Evolutionary conservation across 768 basidiomycete genomes (phyloP), one percentile per base, ranked within the genome.

Genomic region (Termitomyces sp.): DNA sequence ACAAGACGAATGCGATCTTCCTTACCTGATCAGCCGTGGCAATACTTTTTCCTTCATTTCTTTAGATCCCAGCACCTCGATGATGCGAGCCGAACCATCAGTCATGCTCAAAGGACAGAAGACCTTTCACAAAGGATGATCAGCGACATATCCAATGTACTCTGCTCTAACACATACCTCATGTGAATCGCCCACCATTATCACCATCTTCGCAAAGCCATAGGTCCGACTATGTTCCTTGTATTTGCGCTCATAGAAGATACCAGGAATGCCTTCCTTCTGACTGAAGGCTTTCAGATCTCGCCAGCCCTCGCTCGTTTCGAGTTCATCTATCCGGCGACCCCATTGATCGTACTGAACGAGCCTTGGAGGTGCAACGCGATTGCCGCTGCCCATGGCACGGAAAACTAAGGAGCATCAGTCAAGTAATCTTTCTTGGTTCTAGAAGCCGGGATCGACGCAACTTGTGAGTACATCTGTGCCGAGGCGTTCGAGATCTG

Each of bases 91-190:
- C 37, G 79, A 78, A 0, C 90, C 90, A 66, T 92, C 90, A 0
- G 88, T 87, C 90, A 92, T 92, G 37, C 83, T 83, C 56, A 89
- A 68, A 1, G 90, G 90, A 56, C 89, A 92, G 57, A 85, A 81
- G 9, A 86, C 76, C 84, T 87, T 34, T 11, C 32, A 54, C 16
- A 27, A 9, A 31, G 16, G 29, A 42, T 37, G 25, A 35, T 54
- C 23, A 47, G 23, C 32, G 55, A 25, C n/a, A 40, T 25, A 25
- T 47, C 4, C 31, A 31, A 17, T 25, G 10, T 35, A 12, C 40
- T 31, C 46, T 34, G 19, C 17, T 31, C 21, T 31, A 4, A 38
- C 17, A 21, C 69, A 77, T 50, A 86, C 86, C 69, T 81, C 82
- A 65, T 87, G 83, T 23, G 77, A 75, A 66, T 90, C 89, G 6